Percentiles rank a stretch among this genome's conserved stretches.
Evolutionary conservation across 495 filamentous ascomycete genomes (phyloP).

Genomic region (Aspergillus steynii): DNA sequence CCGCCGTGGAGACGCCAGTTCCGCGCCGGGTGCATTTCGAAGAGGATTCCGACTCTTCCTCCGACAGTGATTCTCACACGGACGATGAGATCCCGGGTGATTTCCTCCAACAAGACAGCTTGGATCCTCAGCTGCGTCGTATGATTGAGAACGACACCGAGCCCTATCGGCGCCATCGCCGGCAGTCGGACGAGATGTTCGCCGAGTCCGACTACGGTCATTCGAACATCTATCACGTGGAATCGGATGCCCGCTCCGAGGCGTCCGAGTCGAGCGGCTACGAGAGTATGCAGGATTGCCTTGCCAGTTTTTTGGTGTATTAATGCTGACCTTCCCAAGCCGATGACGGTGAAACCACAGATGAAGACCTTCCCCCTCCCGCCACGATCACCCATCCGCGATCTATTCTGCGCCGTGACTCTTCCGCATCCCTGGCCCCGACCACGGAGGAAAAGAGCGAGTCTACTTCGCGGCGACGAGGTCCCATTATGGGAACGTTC

Average conservation of each 20-base stretch:
- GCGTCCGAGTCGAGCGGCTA: conserved; percentile 68
- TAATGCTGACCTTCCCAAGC: conserved; percentile 63
- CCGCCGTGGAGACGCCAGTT: conserved; percentile 40
- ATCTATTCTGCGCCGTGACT: conserved; percentile 56
- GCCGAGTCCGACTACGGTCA: conserved; percentile 47
- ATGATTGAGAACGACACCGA: conserved; percentile 66
- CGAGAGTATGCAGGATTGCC: conserved; percentile 58
- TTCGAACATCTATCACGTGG: conserved; percentile 51
- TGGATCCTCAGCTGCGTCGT: conserved; percentile 67
- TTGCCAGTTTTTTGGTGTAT: conserved; percentile 12
- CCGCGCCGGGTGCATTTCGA: conserved; percentile 54
- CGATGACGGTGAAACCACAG: conserved; percentile 80
- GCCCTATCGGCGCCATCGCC: conserved; percentile 42
- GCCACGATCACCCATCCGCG: conserved; percentile 55
- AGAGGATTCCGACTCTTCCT: conserved; percentile 51
- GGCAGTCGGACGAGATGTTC: conserved; percentile 46
- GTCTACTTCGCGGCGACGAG: conserved; percentile 50
- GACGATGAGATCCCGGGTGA: conserved; percentile 67
- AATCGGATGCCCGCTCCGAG: conserved; percentile 54
- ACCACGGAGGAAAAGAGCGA: conserved; percentile 53
- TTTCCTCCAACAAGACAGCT: conserved; percentile 68
- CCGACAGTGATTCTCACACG: conserved; percentile 52
- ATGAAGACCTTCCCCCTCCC: conserved; percentile 70
- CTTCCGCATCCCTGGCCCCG: conserved; percentile 46
- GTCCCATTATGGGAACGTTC: conserved; percentile 58